Conservation (phyloP, 768 basidiomycete genomes). For the Cyclocybe aegerita region DNA sequence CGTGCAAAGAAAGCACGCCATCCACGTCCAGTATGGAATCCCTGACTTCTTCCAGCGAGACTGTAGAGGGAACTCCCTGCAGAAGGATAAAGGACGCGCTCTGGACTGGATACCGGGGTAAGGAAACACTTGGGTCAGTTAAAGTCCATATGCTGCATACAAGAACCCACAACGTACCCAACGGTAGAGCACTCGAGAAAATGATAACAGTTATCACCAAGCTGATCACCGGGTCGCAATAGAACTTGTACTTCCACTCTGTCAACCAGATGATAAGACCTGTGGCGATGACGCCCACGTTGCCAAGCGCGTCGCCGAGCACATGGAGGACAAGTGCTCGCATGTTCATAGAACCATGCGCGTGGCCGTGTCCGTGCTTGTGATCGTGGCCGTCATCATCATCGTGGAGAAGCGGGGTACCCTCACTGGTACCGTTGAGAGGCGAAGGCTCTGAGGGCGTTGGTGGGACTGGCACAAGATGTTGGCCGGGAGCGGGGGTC, state of each 20-base stretch:
- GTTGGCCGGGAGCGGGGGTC: not conserved
- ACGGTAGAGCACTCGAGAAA: slow-evolving; percentile 90
- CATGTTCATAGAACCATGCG: slow-evolving; percentile 91
- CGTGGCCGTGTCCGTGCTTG: slow-evolving; percentile 23
- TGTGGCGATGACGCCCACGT: slow-evolving; percentile 95
- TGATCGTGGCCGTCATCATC: slow-evolving; percentile 21
- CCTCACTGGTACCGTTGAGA: slow-evolving; percentile 22
- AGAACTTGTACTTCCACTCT: slow-evolving; percentile 81
- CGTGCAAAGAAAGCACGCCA: slow-evolving; percentile 87
- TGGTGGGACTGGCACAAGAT: slow-evolving; percentile 2
- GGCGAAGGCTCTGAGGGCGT: slow-evolving; percentile 40
- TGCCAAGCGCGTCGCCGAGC: slow-evolving; percentile 94
- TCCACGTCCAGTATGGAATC: slow-evolving; percentile 77
- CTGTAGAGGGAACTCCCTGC: slow-evolving; percentile 88
- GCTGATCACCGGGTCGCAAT: slow-evolving; percentile 92
- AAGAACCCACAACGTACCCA: slow-evolving; percentile 50
- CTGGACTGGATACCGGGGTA: slow-evolving; percentile 49
- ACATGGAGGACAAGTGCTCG: slow-evolving; percentile 93
- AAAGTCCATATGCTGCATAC: not conserved
- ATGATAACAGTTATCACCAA: slow-evolving; percentile 95
- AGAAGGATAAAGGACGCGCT: slow-evolving; percentile 93
- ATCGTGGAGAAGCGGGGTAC: slow-evolving; percentile 6
- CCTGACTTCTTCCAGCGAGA: slow-evolving; percentile 88
- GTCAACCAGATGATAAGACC: slow-evolving; percentile 94
- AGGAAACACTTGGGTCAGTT: not conserved